Base-by-base conservation (phyloP, 2,329 filamentous ascomycete species). In the Trichoderma pleuroti region DNA sequence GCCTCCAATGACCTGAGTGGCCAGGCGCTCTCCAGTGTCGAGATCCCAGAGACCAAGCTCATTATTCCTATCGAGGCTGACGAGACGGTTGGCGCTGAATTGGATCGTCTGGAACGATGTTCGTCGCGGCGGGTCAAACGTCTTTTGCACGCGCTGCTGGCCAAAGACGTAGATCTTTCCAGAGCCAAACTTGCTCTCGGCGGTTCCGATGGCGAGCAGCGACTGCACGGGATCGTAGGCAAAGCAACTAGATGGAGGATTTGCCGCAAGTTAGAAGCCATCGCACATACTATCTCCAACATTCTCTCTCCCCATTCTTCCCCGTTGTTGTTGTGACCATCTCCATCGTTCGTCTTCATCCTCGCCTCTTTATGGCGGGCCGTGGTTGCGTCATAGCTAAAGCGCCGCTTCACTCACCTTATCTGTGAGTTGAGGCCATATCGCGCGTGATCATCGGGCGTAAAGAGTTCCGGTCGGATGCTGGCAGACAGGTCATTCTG, bases 221-320 rank as follows among this genome's bases (percentile, higher is more conserved):
- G 94, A 97, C 79, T 99, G 96, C 14, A 98, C 87, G 1, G 96
- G 94, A 75, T 98, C 94, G 83, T 97, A 98, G 72, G 94, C 92
- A 74, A 98, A 84, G 74, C 92, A 92, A 76, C 93, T 87, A 52
- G 46, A n/a, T n/a, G n/a, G n/a, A 52, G 21, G n/a, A 28, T 80
- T 39, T 82, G 75, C 63, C 69, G 39, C 24, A 26, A 26, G 57
- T 68, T 16, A 71, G 70, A 36, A 30, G n/a, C 16, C 26, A 9
- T 30, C 21, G 16, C 46, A 34, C 24, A 34, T 10, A 34, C 34
- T n/a, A 49, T 49, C 10, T 24, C 30, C 21, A 26, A 46, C 16
- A 14, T n/a, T n/a, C 12, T 32, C 14, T 14, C 7, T 62, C 5
- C 28, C 36, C 6, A 18, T 42, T 21, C 6, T 8, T 24, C n/a